Percentiles rank a stretch among this genome's conserved stretches.
Evolutionary conservation across 768 basidiomycete species (phyloP).

Genomic region (Boletus patriciae): DNA sequence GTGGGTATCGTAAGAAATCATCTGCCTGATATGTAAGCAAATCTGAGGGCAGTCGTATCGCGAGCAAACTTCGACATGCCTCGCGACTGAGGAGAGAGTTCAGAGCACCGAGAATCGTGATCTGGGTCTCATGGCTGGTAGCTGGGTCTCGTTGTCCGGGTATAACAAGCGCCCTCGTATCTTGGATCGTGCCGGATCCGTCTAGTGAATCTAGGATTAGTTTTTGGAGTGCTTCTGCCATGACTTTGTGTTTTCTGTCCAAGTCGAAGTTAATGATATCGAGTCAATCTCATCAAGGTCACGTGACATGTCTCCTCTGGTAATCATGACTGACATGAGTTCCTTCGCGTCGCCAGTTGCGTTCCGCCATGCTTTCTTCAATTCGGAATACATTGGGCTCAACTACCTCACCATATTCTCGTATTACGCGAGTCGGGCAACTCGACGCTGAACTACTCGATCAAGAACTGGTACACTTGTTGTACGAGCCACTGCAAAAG

Average conservation of each 20-base stretch:
- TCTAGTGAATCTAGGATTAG: constrained; percentile 75
- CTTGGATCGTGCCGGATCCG: constrained; percentile 51
- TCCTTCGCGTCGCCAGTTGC: not conserved
- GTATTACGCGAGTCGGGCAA: constrained; percentile 82
- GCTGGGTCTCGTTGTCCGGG: constrained; percentile 62
- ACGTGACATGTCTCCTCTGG: constrained; percentile 3
- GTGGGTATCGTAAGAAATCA: constrained; percentile 78
- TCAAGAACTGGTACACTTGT: constrained; percentile 76
- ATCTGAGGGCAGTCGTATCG: constrained; percentile 2
- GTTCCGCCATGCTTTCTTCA: constrained; percentile 39
- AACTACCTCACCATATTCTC: constrained; percentile 34
- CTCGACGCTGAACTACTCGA: constrained; percentile 91
- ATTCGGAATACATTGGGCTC: constrained; percentile 44
- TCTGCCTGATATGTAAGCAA: constrained; percentile 46
- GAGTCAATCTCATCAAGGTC: constrained; percentile 23
- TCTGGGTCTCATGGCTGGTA: constrained; percentile 73
- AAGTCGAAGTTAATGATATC: no score
- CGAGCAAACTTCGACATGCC: constrained; percentile 42
- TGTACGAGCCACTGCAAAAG: constrained; percentile 78
- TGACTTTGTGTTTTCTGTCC: constrained; percentile 24
- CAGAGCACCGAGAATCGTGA: constrained; percentile 81
- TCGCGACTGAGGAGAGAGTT: constrained; percentile 89
- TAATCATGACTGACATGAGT: not conserved
- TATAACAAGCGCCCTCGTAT: constrained; percentile 66
- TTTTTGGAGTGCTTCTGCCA: constrained; percentile 81